Evolutionary conservation across 495 filamentous ascomycete genomes (phyloP), one percentile per base, ranked within the genome.

Genomic region (Viridothelium virens): DNA sequence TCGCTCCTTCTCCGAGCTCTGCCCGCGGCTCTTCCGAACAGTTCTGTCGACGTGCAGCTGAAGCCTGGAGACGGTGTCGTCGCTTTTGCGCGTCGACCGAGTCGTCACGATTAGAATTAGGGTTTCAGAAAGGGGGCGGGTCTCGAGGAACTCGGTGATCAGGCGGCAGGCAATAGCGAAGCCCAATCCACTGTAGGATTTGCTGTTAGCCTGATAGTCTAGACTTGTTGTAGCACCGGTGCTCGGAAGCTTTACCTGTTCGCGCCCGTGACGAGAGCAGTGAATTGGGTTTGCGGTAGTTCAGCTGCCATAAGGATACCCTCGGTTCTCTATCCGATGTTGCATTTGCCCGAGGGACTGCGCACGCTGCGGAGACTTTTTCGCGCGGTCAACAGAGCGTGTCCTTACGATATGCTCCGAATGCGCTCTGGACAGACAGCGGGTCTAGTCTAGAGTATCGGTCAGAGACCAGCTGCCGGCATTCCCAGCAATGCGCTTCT

Each of bases 111-210:
- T 85, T 38, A 91, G 77, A 69, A 85, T 76, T 41, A 91, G 81
- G 70, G 84, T 84, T 63, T 87, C 79, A 37, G 81, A 78, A 34
- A 82, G 76, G 34, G 88, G 83, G 64, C 85, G 85, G 11, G 84
- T 84, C 62, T 75, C 76, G 65, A 96, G 83, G 83, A 96, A 97
- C 73, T 96, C 92, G 79, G 96, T 88, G 67, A 93, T 92, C 18
- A 97, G 82, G 66, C 95, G 92, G 67, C 86, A 84, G 71, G 90
- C 91, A 65, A 90, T 94, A 62, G 89, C 86, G 70, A 91, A 91
- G 47, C 94, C 94, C 65, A 98, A 87, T 61, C 94, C 94, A 76
- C 95, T 97, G 75, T 3, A 48, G 38, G 38, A 47, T n/a, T 11
- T 56, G 9, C 41, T 61, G 41, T 38, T 5, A 44, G 47, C 37